Percentiles rank a stretch among this genome's conserved stretches.
Evolutionary conservation across 176 grass and related monocot genomes (phyloP).

Genomic region (Cenchrus purpureus): DNA sequence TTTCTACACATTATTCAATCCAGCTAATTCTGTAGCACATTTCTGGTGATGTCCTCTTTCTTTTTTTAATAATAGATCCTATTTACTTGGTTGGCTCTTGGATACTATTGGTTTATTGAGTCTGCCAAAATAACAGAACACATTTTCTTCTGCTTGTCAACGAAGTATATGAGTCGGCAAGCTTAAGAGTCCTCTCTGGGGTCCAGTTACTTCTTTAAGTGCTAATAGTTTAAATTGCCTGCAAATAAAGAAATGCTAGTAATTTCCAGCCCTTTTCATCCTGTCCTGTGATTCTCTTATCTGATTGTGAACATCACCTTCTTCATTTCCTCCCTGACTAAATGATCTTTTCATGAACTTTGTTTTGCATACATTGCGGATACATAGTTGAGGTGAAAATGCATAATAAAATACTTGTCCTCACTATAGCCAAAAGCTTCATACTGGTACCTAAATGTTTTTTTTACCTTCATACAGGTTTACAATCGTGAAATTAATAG

Average conservation of each 20-base stretch:
- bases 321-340: neutral
- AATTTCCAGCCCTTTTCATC: neutral
- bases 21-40: conserved; percentile 19
- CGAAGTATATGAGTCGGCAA: conserved; percentile 3
- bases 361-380: conserved; percentile 32
- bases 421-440: conserved; percentile 1
- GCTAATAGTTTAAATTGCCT: neutral
- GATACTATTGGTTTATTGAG: conserved; percentile 22
- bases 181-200: conserved; percentile 16
- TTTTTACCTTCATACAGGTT: conserved; percentile 51
- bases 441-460: conserved; percentile 19
- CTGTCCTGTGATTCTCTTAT: neutral
- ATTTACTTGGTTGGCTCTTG: conserved; percentile 4
- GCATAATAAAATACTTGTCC: neutral
- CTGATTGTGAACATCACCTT: conserved; percentile 19
- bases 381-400: conserved; percentile 20
- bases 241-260: neutral
- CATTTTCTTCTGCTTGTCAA: neutral
- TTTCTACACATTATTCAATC: conserved; percentile 30
- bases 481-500: conserved; percentile 58
- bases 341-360: conserved; percentile 2
- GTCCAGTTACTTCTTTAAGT: conserved; percentile 1
- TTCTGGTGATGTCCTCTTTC: neutral
- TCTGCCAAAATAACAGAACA: neutral
- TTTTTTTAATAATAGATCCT: neutral